Percentiles rank a stretch among this genome's conserved stretches.
phyloP scores from a whole-genome alignment of 257 asterid species.

The Scutellaria galericulata region DNA sequence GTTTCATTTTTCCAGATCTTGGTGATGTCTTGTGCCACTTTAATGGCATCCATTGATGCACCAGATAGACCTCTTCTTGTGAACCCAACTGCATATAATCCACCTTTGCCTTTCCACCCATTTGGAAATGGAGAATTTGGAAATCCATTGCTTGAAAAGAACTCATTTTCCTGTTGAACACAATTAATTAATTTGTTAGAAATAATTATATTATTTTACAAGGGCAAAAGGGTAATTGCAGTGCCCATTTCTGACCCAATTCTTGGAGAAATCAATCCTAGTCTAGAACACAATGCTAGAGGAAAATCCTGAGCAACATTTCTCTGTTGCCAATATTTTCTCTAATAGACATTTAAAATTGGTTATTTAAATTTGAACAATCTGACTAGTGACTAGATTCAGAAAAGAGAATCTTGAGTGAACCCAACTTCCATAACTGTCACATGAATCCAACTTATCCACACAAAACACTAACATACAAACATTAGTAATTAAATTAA shows the following conservation, averaged over 20 bases:
- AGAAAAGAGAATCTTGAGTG: slow-evolving; percentile 57
- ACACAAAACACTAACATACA: not conserved
- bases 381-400: slow-evolving; percentile 53
- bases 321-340: slow-evolving; percentile 37
- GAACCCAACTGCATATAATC: slow-evolving; percentile 90
- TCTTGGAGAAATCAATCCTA: slow-evolving; percentile 47
- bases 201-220: not conserved
- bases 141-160: slow-evolving; percentile 72
- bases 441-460: slow-evolving; percentile 47
- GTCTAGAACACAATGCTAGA: slow-evolving; percentile 10
- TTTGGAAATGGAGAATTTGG: slow-evolving; percentile 73
- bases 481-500: not conserved
- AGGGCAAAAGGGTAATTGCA: slow-evolving; percentile 32
- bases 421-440: slow-evolving; percentile 76
- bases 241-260: slow-evolving; percentile 36
- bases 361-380: slow-evolving; percentile 32
- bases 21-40: slow-evolving; percentile 78
- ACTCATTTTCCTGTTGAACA: slow-evolving; percentile 64
- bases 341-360: slow-evolving; percentile 15
- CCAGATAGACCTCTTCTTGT: slow-evolving; percentile 88
- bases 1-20: slow-evolving; percentile 79
- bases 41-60: slow-evolving; percentile 77
- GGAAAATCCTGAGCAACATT: slow-evolving; percentile 15
- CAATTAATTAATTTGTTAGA: not conserved
- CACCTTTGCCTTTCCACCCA: slow-evolving; percentile 88